Conservation (phyloP, 1,284 basidiomycete genomes). For the Boletus smithii region DNA sequence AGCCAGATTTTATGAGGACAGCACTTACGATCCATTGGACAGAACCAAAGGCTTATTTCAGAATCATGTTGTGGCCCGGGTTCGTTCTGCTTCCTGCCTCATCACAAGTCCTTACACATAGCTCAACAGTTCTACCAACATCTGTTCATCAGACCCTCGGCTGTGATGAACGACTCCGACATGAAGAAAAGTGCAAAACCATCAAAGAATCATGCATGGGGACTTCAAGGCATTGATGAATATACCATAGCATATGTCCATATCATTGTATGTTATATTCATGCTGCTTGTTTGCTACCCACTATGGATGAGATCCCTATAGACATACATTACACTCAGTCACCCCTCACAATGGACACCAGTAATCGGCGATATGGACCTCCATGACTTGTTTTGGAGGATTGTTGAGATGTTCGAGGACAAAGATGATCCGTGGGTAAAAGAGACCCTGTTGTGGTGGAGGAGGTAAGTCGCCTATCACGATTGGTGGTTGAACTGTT, state of each 20-base stretch:
- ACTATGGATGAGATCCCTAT: background rate
- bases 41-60: background rate
- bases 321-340: background rate
- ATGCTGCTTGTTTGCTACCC: background rate
- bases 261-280: background rate
- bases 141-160: background rate
- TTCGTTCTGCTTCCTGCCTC: background rate
- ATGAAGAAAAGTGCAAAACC: background rate
- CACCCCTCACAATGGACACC: background rate
- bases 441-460: slow-evolving; percentile 1
- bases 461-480: background rate
- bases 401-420: slow-evolving; percentile 3
- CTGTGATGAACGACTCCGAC: background rate
- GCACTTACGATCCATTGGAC: background rate
- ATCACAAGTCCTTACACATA: too few relatives aligned
- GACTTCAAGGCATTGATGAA: background rate
- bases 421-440: slow-evolving; percentile 2
- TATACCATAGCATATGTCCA: background rate
- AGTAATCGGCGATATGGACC: slow-evolving; percentile 1
- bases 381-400: background rate
- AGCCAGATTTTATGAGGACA: background rate
- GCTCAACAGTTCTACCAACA: background rate
- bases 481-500: too few relatives aligned
- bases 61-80: background rate
- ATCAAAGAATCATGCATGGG: background rate